phyloP scores from a whole-genome alignment of 192 early-diverging fungal genomes.

The Thoreauomyces humboldtii region DNA sequence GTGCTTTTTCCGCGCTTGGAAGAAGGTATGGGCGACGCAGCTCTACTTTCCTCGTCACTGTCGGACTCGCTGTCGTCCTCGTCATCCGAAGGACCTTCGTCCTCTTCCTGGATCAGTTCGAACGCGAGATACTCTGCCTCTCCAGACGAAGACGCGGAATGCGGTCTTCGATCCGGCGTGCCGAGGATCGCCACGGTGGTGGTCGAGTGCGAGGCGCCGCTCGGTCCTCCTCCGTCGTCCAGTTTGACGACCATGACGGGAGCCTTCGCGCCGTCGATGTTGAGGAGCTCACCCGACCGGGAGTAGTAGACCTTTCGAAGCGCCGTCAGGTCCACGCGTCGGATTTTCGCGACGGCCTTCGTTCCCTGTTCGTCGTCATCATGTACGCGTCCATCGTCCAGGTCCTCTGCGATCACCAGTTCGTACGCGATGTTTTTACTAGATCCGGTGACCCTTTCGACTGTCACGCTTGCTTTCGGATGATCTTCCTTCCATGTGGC shows the following conservation, averaged over 20 bases:
- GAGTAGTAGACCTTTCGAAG: conserved; percentile 69
- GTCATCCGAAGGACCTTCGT: not conserved
- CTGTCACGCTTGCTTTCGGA: conserved; percentile 35
- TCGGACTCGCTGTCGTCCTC: conserved; percentile 12
- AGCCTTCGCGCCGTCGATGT: conserved; percentile 68
- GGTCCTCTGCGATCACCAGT: conserved; percentile 60
- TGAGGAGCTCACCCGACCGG: conserved; percentile 66
- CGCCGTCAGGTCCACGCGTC: conserved; percentile 25
- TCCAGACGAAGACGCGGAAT: too few relatives aligned
- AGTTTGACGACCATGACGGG: conserved; percentile 74
- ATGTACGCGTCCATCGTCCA: conserved; percentile 76
- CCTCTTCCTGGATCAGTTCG: conserved; percentile 19
- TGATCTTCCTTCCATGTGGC: conserved; percentile 85
- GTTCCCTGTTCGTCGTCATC: conserved; percentile 46
- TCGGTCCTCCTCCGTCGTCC: conserved; percentile 27
- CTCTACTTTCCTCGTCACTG: not conserved
- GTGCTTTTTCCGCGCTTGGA: not conserved
- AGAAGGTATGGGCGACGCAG: not conserved
- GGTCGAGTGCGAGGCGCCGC: too few relatives aligned
- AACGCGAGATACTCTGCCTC: conserved; percentile 33
- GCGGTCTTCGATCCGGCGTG: too few relatives aligned
- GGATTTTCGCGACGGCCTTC: conserved; percentile 32
- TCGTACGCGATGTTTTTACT: conserved; percentile 42
- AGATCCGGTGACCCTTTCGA: conserved; percentile 20
- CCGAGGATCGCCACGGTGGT: too few relatives aligned